These are phyloP conservation scores for Arthrobotrys musiformis DNA, from an alignment of 2,329 filamentous ascomycete genomes.

Conservation along the genomic window DNA sequence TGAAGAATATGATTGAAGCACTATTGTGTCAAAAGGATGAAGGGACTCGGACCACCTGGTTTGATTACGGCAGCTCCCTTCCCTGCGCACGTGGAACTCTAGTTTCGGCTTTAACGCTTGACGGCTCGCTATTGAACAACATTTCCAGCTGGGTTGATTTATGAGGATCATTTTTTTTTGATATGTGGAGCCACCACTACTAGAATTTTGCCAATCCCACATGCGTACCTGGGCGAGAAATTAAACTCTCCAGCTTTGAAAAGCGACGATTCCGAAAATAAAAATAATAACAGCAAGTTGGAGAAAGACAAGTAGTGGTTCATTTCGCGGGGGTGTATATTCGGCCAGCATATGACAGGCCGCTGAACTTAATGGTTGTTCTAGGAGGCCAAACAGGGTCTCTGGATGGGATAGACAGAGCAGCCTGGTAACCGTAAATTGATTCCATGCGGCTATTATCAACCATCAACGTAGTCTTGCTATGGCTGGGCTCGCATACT, in stretches of 20 bases:
- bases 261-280: not conserved
- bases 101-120: constrained; percentile 28
- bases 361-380: not conserved
- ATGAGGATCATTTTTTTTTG: constrained; percentile 29
- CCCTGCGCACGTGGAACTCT: constrained; percentile 45
- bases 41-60: constrained; percentile 24
- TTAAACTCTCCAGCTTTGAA: constrained; percentile 1
- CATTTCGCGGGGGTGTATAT: not conserved
- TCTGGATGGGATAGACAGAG: not conserved
- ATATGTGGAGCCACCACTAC: constrained; percentile 13
- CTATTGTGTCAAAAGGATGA: constrained; percentile 44
- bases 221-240: not conserved
- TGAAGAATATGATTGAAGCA: constrained; percentile 34
- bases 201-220: not conserved
- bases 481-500: too few relatives aligned
- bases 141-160: constrained; percentile 35
- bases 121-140: not conserved
- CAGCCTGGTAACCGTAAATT: not conserved
- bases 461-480: not conserved
- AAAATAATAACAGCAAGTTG: too few relatives aligned
- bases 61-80: constrained; percentile 20
- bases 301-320: too few relatives aligned
- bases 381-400: too few relatives aligned
- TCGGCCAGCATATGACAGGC: not conserved
- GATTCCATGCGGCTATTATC: not conserved